Evolutionary conservation across 768 basidiomycete species (phyloP), one percentile per base, ranked within the genome.

Genomic region (Calvatia gigantea): DNA sequence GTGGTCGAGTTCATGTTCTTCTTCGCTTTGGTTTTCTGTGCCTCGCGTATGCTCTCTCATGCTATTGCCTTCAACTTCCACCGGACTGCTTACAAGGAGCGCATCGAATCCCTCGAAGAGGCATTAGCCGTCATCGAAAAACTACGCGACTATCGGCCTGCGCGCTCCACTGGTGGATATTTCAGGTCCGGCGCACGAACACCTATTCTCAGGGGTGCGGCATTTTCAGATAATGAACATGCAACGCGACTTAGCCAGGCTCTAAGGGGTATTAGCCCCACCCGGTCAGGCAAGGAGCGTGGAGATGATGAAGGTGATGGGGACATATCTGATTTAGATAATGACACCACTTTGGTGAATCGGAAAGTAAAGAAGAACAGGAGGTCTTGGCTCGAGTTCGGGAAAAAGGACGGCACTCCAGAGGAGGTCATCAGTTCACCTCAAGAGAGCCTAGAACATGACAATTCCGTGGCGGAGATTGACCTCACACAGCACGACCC

Each of bases 1-100:
- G 81, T 77, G 6, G 77, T 92, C 17, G 77, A 86, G 61, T 89
- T 91, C 64, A 61, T 88, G 31, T 91, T 91, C 72, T 91, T 91
- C 71, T 69, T 87, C n/a, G 74, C 77, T 2, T 72, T 92, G 12
- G 75, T 90, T 11, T 68, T 82, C 58, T 85, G 81, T 54, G 67
- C 70, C 7, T 87, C 89, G 65, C 75, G 79, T 60, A 85, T 91
- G 78, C 68, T 89, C 17, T 84, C 85, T 1, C 88, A 90, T 62
- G 75, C 80, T 31, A 81, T 91, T 31, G 75, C 89, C 0, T 87
- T 88, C 61, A 76, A 79, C 17, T 92, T 92, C 69, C 89, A 91
- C 65, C 81, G 76, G n/a, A 85, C 81, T 2, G 90, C 90, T 8
- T 92, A 83, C 66, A 78, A 76, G 61, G 89, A 91, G 31, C 87